Percentiles rank a stretch among this genome's conserved stretches.
These are phyloP conservation scores for Carex littledalei DNA, from an alignment of 176 grass and related monocot genomes.

Conservation along the genomic window DNA sequence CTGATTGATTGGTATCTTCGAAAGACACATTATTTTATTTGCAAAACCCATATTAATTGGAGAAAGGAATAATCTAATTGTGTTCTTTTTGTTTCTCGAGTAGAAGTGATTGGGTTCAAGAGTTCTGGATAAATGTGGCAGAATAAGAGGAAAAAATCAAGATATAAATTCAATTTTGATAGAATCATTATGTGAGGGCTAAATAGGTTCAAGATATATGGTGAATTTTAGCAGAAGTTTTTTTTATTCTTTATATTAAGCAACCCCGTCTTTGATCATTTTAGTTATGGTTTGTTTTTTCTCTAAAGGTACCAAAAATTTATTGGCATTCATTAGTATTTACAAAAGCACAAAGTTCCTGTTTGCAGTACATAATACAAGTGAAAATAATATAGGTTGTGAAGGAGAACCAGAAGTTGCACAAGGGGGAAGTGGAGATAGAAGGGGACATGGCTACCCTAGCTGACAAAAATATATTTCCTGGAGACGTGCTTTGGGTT, in stretches of 20 bases:
- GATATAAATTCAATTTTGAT: background rate
- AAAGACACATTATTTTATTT: constrained; percentile 1
- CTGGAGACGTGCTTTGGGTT: constrained; percentile 92
- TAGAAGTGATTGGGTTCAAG: background rate
- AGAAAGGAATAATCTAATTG: background rate
- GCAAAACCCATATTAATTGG: background rate
- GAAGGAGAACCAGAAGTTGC: constrained; percentile 98
- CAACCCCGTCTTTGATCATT: background rate
- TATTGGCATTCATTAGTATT: background rate
- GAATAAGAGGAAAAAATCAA: background rate
- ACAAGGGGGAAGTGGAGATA: constrained; percentile 79
- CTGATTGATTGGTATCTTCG: background rate
- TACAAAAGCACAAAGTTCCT: background rate
- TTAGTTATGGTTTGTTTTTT: background rate
- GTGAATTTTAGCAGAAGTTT: background rate
- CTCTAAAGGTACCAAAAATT: background rate
- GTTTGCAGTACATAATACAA: background rate
- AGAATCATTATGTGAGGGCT: background rate
- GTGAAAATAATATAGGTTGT: constrained; percentile 55
- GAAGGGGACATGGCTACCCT: constrained; percentile 84
- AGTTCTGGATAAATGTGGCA: constrained; percentile 10
- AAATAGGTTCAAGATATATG: background rate
- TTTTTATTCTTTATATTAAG: background rate
- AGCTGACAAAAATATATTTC: constrained; percentile 87
- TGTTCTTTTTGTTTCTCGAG: background rate